Evolutionary conservation across 768 basidiomycete species (phyloP), one percentile per base, ranked within the genome.

Genomic region (Trametes meyenii): DNA sequence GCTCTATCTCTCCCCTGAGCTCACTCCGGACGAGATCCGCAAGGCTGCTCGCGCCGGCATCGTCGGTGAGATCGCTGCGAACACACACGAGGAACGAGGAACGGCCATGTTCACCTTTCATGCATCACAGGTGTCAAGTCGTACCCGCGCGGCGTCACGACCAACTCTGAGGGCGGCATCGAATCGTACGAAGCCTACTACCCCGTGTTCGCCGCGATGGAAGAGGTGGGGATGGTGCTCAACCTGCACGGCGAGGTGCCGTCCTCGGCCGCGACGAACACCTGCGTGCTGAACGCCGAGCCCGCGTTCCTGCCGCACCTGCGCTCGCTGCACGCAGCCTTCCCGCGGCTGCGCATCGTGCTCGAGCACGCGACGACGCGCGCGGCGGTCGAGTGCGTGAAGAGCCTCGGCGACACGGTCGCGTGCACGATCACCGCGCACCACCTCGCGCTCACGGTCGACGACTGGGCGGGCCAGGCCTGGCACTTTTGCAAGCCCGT

Each of bases 401-500:
- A 90, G 75, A 76, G 80, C 46, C 83, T 87, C 62, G 95, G 85
- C 1, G 77, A 79, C 66, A 97, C 88, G 19, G 95, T 99, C 43
- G 96, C 87, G 19, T 98, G 97, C 74, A 92, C 94, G 8, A 98
- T 99, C 75, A 99, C 97, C 1, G 91, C 96, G 1, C 97, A 99
- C 75, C 97, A 99, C 73, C 85, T 99, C 46, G 87, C 84, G 29
- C 81, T 99, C 50, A 97, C 92, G 6, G 93, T 98, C 3, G 96
- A 99, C 74, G 92, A 95, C 67, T 98, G 96, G 87, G 95, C 95
- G 1, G 93, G 95, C 1, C 94, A 98, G 73, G 85, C 92, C 2
- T 94, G 91, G 84, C 85, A 96, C 70, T 99, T 90, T 76, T 98
- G 97, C 81, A 99, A 98, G 74, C 97, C 97, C 0, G 90, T 99